Evolutionary conservation across 805 yeast species (phyloP).

Genomic region (Starmerella geochares): DNA sequence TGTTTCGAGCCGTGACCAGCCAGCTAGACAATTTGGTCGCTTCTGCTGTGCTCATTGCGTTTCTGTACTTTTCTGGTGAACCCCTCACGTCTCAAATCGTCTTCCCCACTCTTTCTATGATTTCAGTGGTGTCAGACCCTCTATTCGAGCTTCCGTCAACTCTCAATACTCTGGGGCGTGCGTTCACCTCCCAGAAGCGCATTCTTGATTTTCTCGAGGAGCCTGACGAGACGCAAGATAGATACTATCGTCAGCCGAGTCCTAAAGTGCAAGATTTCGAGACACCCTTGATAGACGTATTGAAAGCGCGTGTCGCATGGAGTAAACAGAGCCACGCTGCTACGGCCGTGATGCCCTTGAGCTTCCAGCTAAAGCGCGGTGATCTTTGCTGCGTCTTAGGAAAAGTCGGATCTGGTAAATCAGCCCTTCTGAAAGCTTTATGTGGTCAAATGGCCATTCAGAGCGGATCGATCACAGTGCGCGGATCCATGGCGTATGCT

Average conservation of each 20-base stretch:
- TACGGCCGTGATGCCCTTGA: slow-evolving; percentile 56
- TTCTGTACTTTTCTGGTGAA: slow-evolving; percentile 46
- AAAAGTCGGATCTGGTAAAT: slow-evolving; percentile 79
- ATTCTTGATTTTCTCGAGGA: slow-evolving; percentile 16
- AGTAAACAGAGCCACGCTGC: slow-evolving; percentile 20
- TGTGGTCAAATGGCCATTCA: slow-evolving; percentile 73
- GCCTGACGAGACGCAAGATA: slow-evolving; percentile 10
- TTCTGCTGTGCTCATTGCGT: slow-evolving; percentile 75
- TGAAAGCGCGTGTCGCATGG: neutral
- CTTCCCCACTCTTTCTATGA: slow-evolving; percentile 45
- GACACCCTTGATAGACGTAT: slow-evolving; percentile 13
- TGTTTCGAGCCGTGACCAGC: slow-evolving; percentile 56
- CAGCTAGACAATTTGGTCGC: slow-evolving; percentile 79
- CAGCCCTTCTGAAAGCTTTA: slow-evolving; percentile 66
- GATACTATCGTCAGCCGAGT: slow-evolving; percentile 2
- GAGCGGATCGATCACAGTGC: slow-evolving; percentile 58
- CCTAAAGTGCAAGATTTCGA: slow-evolving; percentile 18
- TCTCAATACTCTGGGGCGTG: slow-evolving; percentile 11
- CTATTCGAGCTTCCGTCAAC: slow-evolving; percentile 13
- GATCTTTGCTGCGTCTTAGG: slow-evolving; percentile 78
- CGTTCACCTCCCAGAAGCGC: slow-evolving; percentile 15
- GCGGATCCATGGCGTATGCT: slow-evolving; percentile 75
- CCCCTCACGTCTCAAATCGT: slow-evolving; percentile 83
- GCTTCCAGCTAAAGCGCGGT: slow-evolving; percentile 62
- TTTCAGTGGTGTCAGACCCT: slow-evolving; percentile 45